These are phyloP conservation scores for Phytophthora uliginosa DNA, from an alignment of 352 stramenopile genomes.

Conservation along the genomic window DNA sequence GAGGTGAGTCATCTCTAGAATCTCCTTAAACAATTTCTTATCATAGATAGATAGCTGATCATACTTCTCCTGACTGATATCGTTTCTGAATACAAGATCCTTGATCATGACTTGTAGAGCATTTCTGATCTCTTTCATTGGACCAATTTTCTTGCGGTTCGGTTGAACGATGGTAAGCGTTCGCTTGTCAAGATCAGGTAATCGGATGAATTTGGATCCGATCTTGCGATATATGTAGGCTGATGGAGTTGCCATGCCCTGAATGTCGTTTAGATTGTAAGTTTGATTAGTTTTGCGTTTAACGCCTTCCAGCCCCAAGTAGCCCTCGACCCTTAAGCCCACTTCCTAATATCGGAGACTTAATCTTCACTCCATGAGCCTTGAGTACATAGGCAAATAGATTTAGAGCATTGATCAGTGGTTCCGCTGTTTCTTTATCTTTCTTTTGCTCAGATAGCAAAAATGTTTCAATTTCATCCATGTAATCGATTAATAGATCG, in stretches of 20 bases:
- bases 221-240: constrained; percentile 15
- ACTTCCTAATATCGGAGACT: too few relatives aligned
- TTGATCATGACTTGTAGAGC: constrained; percentile 7
- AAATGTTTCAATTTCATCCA: too few relatives aligned
- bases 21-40: constrained; percentile 20
- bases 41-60: constrained; percentile 21
- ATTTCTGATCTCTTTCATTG: constrained; percentile 12
- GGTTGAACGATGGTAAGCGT: constrained; percentile 19
- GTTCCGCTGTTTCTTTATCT: neutral
- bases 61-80: constrained; percentile 15
- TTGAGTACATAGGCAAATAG: neutral
- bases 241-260: constrained; percentile 13
- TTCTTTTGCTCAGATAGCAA: too few relatives aligned
- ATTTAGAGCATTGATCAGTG: neutral
- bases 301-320: constrained; percentile 5
- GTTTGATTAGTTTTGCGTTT: neutral
- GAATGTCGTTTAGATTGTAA: constrained; percentile 27
- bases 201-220: constrained; percentile 2
- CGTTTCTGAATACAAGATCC: constrained; percentile 3
- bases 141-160: constrained; percentile 14
- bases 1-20: constrained; percentile 4
- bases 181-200: constrained; percentile 12
- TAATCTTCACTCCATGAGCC: neutral
- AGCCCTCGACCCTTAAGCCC: neutral
- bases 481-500: neutral